phyloP scores from a whole-genome alignment of 108 stramenopile genomes.

The Cyclotella atomus region DNA sequence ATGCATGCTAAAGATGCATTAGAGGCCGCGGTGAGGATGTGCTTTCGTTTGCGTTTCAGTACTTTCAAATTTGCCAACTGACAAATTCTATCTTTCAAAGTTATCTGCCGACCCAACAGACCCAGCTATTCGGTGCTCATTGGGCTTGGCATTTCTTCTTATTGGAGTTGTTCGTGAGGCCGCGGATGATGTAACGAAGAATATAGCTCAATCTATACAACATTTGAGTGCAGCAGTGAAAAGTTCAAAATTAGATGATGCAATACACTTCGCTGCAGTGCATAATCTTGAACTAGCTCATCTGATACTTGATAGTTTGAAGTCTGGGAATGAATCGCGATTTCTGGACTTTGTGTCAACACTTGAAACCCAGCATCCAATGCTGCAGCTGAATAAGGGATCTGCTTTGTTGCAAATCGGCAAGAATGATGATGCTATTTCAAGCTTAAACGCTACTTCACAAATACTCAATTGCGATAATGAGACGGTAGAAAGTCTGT shows the following conservation, averaged over 20 bases:
- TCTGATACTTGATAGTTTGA: slow-evolving; percentile 33
- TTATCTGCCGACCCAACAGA: slow-evolving; percentile 37
- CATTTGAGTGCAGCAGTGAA: slow-evolving; percentile 36
- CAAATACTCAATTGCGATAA: slow-evolving; percentile 8
- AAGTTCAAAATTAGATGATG: background rate
- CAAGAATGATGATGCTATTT: slow-evolving; percentile 24
- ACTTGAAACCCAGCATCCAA: slow-evolving; percentile 8
- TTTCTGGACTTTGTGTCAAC: slow-evolving; percentile 25
- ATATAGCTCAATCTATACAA: slow-evolving; percentile 41
- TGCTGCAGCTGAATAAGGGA: slow-evolving; percentile 24
- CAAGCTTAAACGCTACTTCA: slow-evolving; percentile 13
- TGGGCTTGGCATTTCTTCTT: slow-evolving; percentile 42
- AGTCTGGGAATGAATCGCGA: slow-evolving; percentile 2
- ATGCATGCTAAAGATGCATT: slow-evolving; percentile 24
- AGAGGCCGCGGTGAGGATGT: slow-evolving; percentile 35
- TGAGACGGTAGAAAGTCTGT: background rate
- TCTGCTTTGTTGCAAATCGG: slow-evolving; percentile 32
- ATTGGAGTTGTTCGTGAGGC: slow-evolving; percentile 10
- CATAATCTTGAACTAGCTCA: slow-evolving; percentile 47
- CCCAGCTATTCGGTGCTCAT: slow-evolving; percentile 16
- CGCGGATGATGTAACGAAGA: slow-evolving; percentile 6
- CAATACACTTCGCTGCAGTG: slow-evolving; percentile 27
- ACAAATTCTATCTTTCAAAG: too few species aligned
- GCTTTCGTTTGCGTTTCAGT: too few species aligned
- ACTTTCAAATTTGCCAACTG: too few species aligned